Conservation (phyloP, 257 asterid species). For the Penstemon eatonii region DNA sequence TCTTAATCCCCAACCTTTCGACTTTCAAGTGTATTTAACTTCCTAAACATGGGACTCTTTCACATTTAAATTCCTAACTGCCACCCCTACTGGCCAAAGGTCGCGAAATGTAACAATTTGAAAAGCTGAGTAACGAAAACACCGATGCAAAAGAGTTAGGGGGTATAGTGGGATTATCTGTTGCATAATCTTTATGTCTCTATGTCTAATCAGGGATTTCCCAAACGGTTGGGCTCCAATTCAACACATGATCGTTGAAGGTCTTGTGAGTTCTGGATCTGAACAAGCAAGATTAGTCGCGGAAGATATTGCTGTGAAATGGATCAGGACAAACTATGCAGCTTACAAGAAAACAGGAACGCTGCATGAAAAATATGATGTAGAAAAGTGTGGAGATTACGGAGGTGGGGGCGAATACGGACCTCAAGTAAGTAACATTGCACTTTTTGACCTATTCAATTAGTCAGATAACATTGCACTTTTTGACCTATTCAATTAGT, state of each 20-base stretch:
- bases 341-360: constrained; percentile 66
- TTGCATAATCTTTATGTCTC: too few relatives aligned
- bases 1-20: too few relatives aligned
- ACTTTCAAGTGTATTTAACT: too few relatives aligned
- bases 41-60: too few relatives aligned
- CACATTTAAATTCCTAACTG: too few relatives aligned
- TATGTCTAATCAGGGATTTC: constrained; percentile 59
- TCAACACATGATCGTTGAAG: constrained; percentile 90
- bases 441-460: background rate
- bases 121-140: too few relatives aligned
- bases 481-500: background rate
- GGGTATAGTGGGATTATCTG: too few relatives aligned
- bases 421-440: constrained; percentile 64
- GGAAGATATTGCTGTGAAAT: constrained; percentile 58
- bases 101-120: too few relatives aligned
- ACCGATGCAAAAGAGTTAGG: too few relatives aligned
- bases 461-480: background rate
- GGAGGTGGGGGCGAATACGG: constrained; percentile 96
- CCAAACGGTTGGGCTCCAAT: constrained; percentile 99
- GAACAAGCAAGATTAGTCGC: constrained; percentile 53
- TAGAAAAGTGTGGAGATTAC: constrained; percentile 62
- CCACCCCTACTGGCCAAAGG: too few relatives aligned
- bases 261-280: constrained; percentile 56
- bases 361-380: constrained; percentile 88
- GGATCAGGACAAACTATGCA: constrained; percentile 78